phyloP scores from a whole-genome alignment of 2,329 filamentous ascomycete genomes.

The Aspergillus arachidicola region DNA sequence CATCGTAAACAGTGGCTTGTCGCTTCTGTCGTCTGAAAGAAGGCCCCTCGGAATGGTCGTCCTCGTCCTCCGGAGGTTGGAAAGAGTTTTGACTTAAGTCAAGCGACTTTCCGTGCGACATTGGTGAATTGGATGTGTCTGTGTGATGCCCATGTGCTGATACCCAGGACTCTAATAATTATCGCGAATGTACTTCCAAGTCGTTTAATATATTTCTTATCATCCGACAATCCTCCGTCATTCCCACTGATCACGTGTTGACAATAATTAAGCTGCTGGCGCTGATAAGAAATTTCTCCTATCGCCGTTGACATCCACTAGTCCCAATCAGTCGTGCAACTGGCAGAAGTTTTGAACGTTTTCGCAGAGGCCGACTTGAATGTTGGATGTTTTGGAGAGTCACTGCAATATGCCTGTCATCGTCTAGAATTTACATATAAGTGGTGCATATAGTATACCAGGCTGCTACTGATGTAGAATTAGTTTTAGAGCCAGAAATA shows the following conservation, averaged over 20 bases:
- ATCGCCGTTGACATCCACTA: neutral
- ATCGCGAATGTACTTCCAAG: neutral
- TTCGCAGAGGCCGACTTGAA: neutral
- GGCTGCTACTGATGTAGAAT: accelerated
- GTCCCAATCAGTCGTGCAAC: neutral
- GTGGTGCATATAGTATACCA: neutral
- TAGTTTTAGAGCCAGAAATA: neutral
- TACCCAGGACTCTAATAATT: neutral
- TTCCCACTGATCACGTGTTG: neutral
- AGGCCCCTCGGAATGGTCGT: conserved; percentile 12
- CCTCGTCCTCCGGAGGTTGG: conserved; percentile 15
- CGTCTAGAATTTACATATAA: too few species aligned
- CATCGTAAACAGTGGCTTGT: conserved; percentile 58
- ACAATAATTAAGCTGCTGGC: neutral
- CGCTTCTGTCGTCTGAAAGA: conserved; percentile 31
- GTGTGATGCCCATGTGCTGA: too few species aligned
- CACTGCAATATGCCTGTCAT: too few species aligned
- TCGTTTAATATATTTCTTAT: neutral
- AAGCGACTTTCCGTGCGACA: conserved; percentile 26
- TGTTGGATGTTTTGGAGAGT: neutral
- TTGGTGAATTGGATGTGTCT: conserved; percentile 4
- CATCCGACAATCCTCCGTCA: neutral
- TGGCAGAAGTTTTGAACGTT: neutral
- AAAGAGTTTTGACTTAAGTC: conserved; percentile 24
- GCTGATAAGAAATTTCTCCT: neutral